Percentiles rank a stretch among this genome's conserved stretches.
phyloP scores from a whole-genome alignment of 2,329 filamentous ascomycete species.

The Aspergillus tamarii region DNA sequence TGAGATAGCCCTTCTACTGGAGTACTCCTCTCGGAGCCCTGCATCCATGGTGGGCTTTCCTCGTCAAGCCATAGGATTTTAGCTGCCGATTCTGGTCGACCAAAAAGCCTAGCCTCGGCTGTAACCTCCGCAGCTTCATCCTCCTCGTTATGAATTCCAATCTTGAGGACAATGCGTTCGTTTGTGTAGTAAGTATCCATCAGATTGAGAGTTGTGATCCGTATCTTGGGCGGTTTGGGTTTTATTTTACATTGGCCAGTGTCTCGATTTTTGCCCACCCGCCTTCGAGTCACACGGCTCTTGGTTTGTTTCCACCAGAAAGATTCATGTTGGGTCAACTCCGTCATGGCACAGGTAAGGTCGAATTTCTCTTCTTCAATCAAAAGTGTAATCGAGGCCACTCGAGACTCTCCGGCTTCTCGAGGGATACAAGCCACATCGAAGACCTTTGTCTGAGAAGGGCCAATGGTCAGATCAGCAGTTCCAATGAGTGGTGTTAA shows the following conservation, averaged over 20 bases:
- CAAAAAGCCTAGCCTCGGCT: conserved; percentile 69
- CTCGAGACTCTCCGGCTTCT: conserved; percentile 77
- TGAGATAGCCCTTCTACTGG: conserved; percentile 33
- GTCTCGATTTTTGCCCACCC: conserved; percentile 50
- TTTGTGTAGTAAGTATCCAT: conserved; percentile 81
- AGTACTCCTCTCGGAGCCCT: conserved; percentile 28
- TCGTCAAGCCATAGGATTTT: conserved; percentile 52
- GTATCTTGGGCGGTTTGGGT: conserved; percentile 90
- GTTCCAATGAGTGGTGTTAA: conserved; percentile 55
- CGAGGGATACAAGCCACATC: conserved; percentile 73
- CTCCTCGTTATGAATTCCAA: conserved; percentile 80
- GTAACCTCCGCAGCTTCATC: conserved; percentile 74
- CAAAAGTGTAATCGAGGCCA: conserved; percentile 64
- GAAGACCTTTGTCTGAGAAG: conserved; percentile 71
- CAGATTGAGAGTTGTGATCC: conserved; percentile 67
- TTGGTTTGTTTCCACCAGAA: conserved; percentile 49
- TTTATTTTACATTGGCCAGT: conserved; percentile 69
- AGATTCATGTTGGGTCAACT: conserved; percentile 36
- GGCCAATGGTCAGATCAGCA: conserved; percentile 66
- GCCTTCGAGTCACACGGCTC: conserved; percentile 39
- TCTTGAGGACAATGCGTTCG: conserved; percentile 69
- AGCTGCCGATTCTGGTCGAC: conserved; percentile 53
- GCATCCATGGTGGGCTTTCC: conserved; percentile 24
- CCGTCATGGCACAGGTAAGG: conserved; percentile 66
- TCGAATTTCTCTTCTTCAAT: conserved; percentile 69